These are phyloP conservation scores for Backusella sp. DNA, from an alignment of 192 early-diverging fungal genomes.

Conservation along the genomic window DNA sequence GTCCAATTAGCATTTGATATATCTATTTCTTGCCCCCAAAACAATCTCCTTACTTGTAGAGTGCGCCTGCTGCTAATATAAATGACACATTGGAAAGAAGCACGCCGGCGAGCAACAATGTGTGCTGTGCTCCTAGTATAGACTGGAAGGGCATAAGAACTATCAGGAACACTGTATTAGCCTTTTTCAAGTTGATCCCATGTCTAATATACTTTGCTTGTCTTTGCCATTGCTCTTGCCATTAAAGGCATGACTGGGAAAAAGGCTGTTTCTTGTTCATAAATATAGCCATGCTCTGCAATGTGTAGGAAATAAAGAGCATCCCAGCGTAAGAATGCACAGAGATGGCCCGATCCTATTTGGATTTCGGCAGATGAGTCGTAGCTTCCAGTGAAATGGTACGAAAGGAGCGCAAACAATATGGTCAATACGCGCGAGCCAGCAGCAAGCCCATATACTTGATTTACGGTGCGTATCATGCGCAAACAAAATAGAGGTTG, in stretches of 20 bases:
- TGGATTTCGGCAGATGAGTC: conserved; percentile 19
- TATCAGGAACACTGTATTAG: conserved; percentile 8
- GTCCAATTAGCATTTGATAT: not conserved
- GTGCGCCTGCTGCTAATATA: conserved; percentile 63
- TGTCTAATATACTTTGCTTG: conserved; percentile 27
- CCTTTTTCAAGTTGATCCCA: not conserved
- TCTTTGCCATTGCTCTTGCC: conserved; percentile 52
- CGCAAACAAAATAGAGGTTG: not conserved
- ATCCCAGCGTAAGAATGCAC: conserved; percentile 84
- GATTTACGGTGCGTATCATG: not conserved
- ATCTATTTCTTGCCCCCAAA: not conserved
- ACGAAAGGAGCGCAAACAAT: not conserved
- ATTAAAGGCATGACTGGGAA: conserved; percentile 76
- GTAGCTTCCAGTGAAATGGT: conserved; percentile 15
- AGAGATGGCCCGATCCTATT: not conserved
- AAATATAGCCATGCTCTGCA: conserved; percentile 73
- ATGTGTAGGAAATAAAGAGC: conserved; percentile 84
- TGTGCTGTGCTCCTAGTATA: conserved; percentile 39
- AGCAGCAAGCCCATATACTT: conserved; percentile 15
- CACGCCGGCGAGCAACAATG: conserved; percentile 59
- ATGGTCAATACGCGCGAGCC: conserved; percentile 1
- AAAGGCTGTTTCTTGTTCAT: conserved; percentile 90
- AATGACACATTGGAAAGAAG: conserved; percentile 77
- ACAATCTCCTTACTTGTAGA: conserved; percentile 62
- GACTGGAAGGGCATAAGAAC: conserved; percentile 52